Base-by-base conservation (phyloP, 2,329 filamentous ascomycete species). In the Dactylellina haptotyla region DNA sequence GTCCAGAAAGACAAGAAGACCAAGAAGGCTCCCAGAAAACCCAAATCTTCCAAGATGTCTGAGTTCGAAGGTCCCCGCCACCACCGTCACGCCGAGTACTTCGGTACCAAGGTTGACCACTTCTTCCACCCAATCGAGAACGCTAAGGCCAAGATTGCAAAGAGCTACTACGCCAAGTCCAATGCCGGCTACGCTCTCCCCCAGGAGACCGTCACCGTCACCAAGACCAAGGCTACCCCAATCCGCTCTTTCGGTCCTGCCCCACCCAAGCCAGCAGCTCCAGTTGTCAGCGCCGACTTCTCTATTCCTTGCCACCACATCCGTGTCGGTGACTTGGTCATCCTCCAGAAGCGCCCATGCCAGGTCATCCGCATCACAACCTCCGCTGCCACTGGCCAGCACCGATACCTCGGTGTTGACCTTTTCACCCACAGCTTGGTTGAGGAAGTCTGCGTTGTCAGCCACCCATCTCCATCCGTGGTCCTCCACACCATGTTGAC, bases 361-460 rank as follows among this genome's bases (percentile, higher is more conserved):
- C 95, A 99, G 88, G 94, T 99, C 83, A 99, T 99, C 87, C 94
- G 94, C 83, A 97, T 99, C 89, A 97, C 93, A 78, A 97, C 93
- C 84, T 98, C 94, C 69, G 87, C 92, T 78, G 94, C 96, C 86
- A 99, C 95, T 76, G 95, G 95, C 83, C 95, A 99, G 88, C 94
- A 99, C 90, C 92, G 95, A 82, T 99, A 98, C 88, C 91, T 99
- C 76, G 95, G 95, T 88, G 95, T 99, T 79, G 95, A 99, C 84
- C 91, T 99, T 81, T 99, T 99, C 92, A 97, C 93, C 87, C 96
- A 97, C 88, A 92, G 98, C 86, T 88, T 99, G 78, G 93, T 98
- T 81, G 95, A 99, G 86, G 95, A 99, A 90, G 97, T 92, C 67
- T 94, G 90, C 80, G 97, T 97, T 85, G 89, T 98, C 85, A 93